These are phyloP conservation scores for Marasmius sp. DNA, from an alignment of 1,284 basidiomycete genomes.

Conservation along the genomic window DNA sequence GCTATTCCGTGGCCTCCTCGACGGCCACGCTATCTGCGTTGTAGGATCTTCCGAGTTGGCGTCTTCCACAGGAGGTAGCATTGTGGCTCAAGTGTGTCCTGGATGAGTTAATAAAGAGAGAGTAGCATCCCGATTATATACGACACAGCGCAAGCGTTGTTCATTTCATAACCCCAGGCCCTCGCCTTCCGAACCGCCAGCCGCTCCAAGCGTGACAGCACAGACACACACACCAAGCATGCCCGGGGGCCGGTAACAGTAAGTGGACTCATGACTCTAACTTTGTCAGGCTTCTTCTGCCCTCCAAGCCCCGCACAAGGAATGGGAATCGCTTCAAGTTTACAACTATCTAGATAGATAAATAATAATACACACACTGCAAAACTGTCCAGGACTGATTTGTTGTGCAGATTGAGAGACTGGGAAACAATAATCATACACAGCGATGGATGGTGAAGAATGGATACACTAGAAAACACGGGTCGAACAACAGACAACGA, in stretches of 20 bases:
- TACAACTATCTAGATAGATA: neutral
- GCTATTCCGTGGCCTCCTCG: constrained; percentile 37
- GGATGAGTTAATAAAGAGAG: constrained; percentile 4
- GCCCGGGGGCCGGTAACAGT: too few relatives aligned
- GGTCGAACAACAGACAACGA: constrained; percentile 12
- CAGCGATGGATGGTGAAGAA: neutral
- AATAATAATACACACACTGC: constrained; percentile 2
- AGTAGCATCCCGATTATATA: constrained; percentile 1
- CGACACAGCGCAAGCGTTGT: neutral
- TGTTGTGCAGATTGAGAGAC: neutral
- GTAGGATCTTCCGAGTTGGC: constrained; percentile 66
- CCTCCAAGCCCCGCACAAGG: neutral
- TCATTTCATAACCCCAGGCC: too few relatives aligned
- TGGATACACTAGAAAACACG: constrained; percentile 18
- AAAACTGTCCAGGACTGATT: neutral
- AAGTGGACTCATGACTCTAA: too few relatives aligned
- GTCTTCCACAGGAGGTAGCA: constrained; percentile 57
- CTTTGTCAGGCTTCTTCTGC: too few relatives aligned
- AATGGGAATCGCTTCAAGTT: neutral
- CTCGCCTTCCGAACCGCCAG: too few relatives aligned
- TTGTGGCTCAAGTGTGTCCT: constrained; percentile 27
- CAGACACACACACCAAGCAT: too few relatives aligned
- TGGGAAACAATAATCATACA: neutral
- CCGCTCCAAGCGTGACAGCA: too few relatives aligned
- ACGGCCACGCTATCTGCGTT: constrained; percentile 75